Base-by-base conservation (phyloP, 2,329 filamentous ascomycete genomes). In the Trichoderma sp. region DNA sequence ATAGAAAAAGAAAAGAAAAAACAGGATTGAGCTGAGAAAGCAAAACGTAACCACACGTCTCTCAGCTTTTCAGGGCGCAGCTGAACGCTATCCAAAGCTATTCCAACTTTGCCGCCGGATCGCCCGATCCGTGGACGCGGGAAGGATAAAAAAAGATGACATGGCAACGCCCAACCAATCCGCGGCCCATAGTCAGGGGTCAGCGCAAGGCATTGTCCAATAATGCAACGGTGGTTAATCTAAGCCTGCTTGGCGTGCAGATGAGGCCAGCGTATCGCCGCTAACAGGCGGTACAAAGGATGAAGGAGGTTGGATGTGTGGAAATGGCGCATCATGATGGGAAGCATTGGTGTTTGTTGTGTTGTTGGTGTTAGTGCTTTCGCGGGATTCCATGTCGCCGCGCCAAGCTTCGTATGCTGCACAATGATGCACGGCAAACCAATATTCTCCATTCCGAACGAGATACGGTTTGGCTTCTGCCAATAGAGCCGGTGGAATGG, bases 361-460 rank as follows among this genome's bases (percentile, higher is more conserved):
- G 34, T 70, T 62, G 53, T 58, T 51, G 39, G 57, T 62, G 66
- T 70, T 70, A 70, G 66, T 62, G 56, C 56, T n/a, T 30, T 21
- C 1, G 30, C 21, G n/a, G 15, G 66, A n/a, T 28, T 69, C 15
- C 26, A 24, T n/a, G 24, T 32, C 15, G 9, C 30, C 64, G 60
- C 66, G 56, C 56, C 66, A 70, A 70, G 66, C n/a, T 70, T 70
- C 66, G 66, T 70, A 70, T 60, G 43, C 24, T 70, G 66, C 66
- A 53, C 36, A 36, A 32, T 60, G 56, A 34, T 47, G 66, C 56
- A 69, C 36, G 32, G 32, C 21, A 28, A 69, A 43, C 39, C 28
- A 53, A 61, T 61, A 53, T 34, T 36, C n/a, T 47, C 9, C 28
- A 32, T 60, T 47, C 7, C 6, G 28, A 62, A 53, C n/a, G 47